phyloP scores from a whole-genome alignment of 192 early-diverging fungal genomes.

The Coemansia sp. region DNA sequence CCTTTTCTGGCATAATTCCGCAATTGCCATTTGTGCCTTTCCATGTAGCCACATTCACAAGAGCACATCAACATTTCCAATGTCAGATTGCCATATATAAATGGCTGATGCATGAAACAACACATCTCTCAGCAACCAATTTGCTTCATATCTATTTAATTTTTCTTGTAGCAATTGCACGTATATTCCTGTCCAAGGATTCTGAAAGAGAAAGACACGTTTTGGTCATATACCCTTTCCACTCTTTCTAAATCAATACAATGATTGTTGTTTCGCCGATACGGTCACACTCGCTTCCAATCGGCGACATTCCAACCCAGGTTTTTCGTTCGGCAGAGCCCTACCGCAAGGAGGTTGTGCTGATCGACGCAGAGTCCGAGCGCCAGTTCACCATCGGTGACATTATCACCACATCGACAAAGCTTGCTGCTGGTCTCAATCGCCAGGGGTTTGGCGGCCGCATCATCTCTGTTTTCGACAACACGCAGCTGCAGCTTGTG shows the following conservation, averaged over 20 bases:
- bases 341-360: slow-evolving; percentile 29
- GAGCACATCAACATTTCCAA: background rate
- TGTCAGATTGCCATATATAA: background rate
- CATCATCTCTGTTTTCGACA: slow-evolving; percentile 41
- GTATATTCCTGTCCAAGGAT: background rate
- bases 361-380: slow-evolving; percentile 41
- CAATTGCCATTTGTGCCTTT: background rate
- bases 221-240: background rate
- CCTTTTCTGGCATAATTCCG: background rate
- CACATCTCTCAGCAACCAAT: background rate
- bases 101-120: too few relatives aligned
- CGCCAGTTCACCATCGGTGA: slow-evolving; percentile 42
- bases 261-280: slow-evolving; percentile 51
- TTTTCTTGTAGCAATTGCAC: too few relatives aligned
- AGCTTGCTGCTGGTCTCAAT: slow-evolving; percentile 38
- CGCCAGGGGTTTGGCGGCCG: slow-evolving; percentile 23
- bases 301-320: slow-evolving; percentile 51
- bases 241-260: background rate
- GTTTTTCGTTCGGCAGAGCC: slow-evolving; percentile 43
- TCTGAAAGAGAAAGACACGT: background rate
- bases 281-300: slow-evolving; percentile 26
- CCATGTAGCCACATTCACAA: too few relatives aligned
- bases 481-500: slow-evolving; percentile 39
- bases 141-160: background rate
- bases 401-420: slow-evolving; percentile 34